phyloP scores from a whole-genome alignment of 2,329 filamentous ascomycete species.

The Cytospora chrysosperma region DNA sequence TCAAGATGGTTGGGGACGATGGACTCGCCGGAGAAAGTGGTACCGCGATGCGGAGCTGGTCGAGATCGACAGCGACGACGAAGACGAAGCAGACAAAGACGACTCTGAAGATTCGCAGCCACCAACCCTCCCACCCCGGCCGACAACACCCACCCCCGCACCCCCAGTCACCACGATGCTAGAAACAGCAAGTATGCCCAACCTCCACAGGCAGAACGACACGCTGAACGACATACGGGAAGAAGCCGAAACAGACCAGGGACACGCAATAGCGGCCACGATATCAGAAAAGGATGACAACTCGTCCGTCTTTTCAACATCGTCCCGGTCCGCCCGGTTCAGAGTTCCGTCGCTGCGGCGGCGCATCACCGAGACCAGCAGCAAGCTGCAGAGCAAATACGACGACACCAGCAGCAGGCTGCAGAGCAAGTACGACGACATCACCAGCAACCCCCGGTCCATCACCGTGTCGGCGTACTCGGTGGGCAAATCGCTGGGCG shows the following conservation, averaged over 20 bases:
- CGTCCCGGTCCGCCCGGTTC: conserved; percentile 45
- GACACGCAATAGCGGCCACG: background rate
- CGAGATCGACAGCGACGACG: conserved; percentile 54
- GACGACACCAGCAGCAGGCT: conserved; percentile 15
- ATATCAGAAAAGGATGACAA: conserved; percentile 36
- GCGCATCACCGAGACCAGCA: conserved; percentile 38
- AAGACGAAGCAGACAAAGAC: conserved; percentile 30
- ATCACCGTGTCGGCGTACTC: conserved; percentile 26
- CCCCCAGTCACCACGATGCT: conserved; percentile 17
- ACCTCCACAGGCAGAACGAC: conserved; percentile 24
- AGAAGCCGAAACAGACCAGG: conserved; percentile 16
- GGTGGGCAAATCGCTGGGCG: conserved; percentile 32
- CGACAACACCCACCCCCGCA: conserved; percentile 22
- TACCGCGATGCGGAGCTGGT: conserved; percentile 94
- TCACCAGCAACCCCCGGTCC: conserved; percentile 24
- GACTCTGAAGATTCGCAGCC: conserved; percentile 25
- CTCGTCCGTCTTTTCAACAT: conserved; percentile 48
- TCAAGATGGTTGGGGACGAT: conserved; percentile 88
- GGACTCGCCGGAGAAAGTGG: conserved; percentile 93
- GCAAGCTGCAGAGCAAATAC: conserved; percentile 11
- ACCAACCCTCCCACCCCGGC: conserved; percentile 31
- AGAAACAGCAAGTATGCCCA: conserved; percentile 15
- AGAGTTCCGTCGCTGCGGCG: conserved; percentile 42
- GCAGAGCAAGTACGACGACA: background rate
- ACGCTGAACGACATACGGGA: conserved; percentile 20